These are phyloP conservation scores for Borovskyia barvae DNA, from an alignment of 208 protist genomes.

Conservation along the genomic window DNA sequence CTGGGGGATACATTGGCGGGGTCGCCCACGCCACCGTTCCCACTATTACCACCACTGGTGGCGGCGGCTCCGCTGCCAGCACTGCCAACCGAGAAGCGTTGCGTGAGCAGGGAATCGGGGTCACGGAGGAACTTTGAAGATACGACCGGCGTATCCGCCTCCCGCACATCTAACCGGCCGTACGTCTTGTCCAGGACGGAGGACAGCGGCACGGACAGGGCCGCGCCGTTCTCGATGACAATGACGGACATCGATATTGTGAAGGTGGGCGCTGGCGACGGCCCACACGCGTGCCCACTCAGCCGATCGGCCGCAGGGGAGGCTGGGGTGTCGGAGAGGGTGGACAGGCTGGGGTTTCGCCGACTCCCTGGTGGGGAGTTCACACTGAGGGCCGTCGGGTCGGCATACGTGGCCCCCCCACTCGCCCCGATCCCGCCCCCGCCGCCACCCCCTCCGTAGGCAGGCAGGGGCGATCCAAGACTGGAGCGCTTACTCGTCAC, in stretches of 20 bases:
- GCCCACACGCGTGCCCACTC: conserved; percentile 21
- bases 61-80: not conserved
- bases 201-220: conserved; percentile 68
- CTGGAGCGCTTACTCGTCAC: conserved; percentile 9
- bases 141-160: conserved; percentile 85
- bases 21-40: not conserved
- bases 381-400: conserved; percentile 15
- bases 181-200: conserved; percentile 81
- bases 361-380: conserved; percentile 7
- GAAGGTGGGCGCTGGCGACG: conserved; percentile 31
- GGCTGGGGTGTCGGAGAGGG: conserved; percentile 7
- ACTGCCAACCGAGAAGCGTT: conserved; percentile 57
- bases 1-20: conserved; percentile 25
- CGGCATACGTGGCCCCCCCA: conserved; percentile 6
- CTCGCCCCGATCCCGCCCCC: not conserved
- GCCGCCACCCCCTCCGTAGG: conserved; percentile 1
- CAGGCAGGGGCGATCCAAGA: not conserved
- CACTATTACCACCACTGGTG: conserved; percentile 8
- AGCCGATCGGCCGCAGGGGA: conserved; percentile 31
- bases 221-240: conserved; percentile 85
- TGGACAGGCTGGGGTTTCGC: conserved; percentile 8
- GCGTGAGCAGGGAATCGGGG: conserved; percentile 37
- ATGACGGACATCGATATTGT: conserved; percentile 84
- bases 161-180: conserved; percentile 63
- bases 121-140: conserved; percentile 54